phyloP scores from a whole-genome alignment of 1,139 yeast species.

The Protomyces arabidopsidicola region DNA sequence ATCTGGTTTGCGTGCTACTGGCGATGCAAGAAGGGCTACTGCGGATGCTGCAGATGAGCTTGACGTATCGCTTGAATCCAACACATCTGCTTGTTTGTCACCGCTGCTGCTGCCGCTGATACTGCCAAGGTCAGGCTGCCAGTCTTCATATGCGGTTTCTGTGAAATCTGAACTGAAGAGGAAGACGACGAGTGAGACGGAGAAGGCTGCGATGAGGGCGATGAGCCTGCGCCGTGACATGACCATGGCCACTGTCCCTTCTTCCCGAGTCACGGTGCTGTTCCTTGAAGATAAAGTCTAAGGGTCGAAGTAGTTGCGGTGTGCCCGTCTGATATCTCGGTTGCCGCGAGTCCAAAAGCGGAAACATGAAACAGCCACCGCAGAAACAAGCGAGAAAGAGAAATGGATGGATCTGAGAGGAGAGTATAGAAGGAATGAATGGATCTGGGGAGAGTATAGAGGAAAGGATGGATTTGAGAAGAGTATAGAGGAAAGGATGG shows the following conservation, averaged over 20 bases:
- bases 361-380: too few relatives aligned
- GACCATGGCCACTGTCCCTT: neutral
- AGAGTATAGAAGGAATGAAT: too few relatives aligned
- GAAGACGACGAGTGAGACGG: neutral
- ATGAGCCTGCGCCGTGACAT: neutral
- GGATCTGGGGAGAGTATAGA: too few relatives aligned
- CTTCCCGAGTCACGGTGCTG: too few relatives aligned
- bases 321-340: too few relatives aligned
- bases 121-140: neutral
- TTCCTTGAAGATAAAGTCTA: too few relatives aligned
- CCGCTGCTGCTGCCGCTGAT: neutral
- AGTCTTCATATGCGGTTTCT: neutral
- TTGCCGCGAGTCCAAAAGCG: too few relatives aligned
- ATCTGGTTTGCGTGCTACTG: neutral
- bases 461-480: too few relatives aligned
- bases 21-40: neutral
- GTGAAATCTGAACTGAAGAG: neutral
- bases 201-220: neutral
- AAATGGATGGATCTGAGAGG: too few relatives aligned
- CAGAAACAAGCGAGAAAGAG: too few relatives aligned
- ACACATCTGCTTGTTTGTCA: neutral
- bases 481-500: too few relatives aligned
- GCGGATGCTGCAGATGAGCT: neutral
- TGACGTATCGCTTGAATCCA: neutral
- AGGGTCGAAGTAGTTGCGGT: too few relatives aligned